These are phyloP conservation scores for Pulveroboletus sp. DNA, from an alignment of 768 basidiomycete genomes.

Conservation along the genomic window DNA sequence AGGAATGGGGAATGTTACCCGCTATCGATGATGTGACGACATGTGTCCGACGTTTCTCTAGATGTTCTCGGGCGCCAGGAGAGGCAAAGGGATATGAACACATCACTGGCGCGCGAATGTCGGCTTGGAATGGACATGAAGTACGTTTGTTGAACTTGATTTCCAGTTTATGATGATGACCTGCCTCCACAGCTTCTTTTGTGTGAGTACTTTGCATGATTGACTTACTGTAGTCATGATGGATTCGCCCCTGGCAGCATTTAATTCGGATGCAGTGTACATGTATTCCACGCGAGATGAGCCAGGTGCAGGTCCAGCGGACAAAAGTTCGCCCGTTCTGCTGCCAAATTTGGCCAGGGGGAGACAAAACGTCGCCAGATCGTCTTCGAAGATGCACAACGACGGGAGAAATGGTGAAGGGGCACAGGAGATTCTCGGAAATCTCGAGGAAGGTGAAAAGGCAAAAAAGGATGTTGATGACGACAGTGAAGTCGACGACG, in stretches of 20 bases:
- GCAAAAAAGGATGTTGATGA: constrained; percentile 28
- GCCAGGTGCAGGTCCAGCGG: constrained; percentile 29
- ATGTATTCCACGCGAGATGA: constrained; percentile 70
- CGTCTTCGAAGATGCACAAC: not conserved
- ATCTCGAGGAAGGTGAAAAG: constrained; percentile 18
- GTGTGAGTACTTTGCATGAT: constrained; percentile 39
- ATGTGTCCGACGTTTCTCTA: constrained; percentile 78
- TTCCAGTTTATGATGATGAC: constrained; percentile 9
- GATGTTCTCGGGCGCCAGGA: constrained; percentile 33
- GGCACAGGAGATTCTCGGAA: not conserved
- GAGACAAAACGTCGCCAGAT: not conserved
- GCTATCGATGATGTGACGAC: constrained; percentile 52
- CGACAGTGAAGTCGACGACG: constrained; percentile 27
- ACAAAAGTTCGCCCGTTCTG: constrained; percentile 23
- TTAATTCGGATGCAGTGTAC: constrained; percentile 67
- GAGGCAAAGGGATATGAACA: constrained; percentile 47
- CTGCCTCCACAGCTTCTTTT: constrained; percentile 48
- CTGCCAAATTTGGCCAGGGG: constrained; percentile 22
- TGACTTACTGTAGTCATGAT: constrained; percentile 1
- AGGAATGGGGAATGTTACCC: constrained; percentile 66
- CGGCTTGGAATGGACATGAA: constrained; percentile 67
- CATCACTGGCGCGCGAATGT: constrained; percentile 74
- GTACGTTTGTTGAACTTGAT: constrained; percentile 33
- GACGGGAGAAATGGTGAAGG: constrained; percentile 2
- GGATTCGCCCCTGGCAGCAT: constrained; percentile 43